Conservation (phyloP, 148 eudicot species). For the Camellia granthamiana region DNA sequence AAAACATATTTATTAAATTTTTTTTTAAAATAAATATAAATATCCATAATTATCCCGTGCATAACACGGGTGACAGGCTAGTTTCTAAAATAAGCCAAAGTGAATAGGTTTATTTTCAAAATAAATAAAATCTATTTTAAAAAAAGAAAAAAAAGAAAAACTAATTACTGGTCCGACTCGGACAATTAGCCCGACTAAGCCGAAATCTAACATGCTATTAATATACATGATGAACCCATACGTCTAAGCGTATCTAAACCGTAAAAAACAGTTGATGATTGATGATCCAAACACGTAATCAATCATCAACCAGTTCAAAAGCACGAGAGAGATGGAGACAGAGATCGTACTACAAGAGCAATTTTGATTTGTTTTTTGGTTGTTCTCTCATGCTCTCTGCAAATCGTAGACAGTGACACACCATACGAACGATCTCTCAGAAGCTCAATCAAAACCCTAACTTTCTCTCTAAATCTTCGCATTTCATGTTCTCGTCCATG, state of each 20-base stretch:
- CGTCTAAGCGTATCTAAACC: not conserved
- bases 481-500: not conserved
- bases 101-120: too few relatives aligned
- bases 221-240: not conserved
- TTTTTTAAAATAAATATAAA: too few relatives aligned
- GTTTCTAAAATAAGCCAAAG: not conserved
- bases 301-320: not conserved
- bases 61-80: too few relatives aligned
- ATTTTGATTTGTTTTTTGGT: not conserved
- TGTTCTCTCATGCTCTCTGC: not conserved
- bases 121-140: too few relatives aligned
- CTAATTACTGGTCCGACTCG: not conserved
- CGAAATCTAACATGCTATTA: not conserved
- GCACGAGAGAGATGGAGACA: not conserved
- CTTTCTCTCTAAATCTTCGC: conserved; percentile 3
- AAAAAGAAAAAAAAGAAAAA: too few relatives aligned
- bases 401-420: not conserved
- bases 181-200: not conserved
- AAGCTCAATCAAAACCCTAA: not conserved
- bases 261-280: not conserved
- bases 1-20: too few relatives aligned
- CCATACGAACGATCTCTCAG: not conserved
- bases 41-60: too few relatives aligned
- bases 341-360: not conserved
- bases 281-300: not conserved